phyloP scores from a whole-genome alignment of 2,329 filamentous ascomycete genomes.

The Ceratocystiopsis brevicomis region DNA sequence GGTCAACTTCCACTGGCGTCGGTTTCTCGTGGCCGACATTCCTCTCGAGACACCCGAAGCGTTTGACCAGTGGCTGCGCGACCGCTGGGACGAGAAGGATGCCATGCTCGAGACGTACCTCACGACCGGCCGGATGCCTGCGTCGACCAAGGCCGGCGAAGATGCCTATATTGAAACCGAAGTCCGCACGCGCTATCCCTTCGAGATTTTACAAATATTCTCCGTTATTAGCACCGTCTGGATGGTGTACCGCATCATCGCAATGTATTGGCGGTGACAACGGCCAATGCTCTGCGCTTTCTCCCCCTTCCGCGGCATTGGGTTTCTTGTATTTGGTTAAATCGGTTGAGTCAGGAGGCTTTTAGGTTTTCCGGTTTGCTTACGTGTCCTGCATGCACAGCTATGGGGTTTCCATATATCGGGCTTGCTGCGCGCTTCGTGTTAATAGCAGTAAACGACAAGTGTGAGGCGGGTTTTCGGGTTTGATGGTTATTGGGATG shows the following conservation, averaged over 20 bases:
- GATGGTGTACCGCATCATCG: slow-evolving; percentile 4
- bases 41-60: slow-evolving; percentile 53
- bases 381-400: no score
- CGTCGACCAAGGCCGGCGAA: slow-evolving; percentile 28
- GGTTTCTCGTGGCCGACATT: slow-evolving; percentile 64
- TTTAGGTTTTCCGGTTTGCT: no score
- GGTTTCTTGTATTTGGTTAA: no score
- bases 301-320: no score
- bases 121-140: slow-evolving; percentile 61
- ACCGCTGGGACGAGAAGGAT: slow-evolving; percentile 87
- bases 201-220: slow-evolving; percentile 37
- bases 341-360: no score
- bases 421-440: no score
- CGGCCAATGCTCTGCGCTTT: no score
- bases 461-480: no score
- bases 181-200: slow-evolving; percentile 32
- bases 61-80: slow-evolving; percentile 72
- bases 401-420: no score
- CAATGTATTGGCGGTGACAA: no score
- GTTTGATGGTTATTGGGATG: no score
- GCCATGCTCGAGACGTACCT: slow-evolving; percentile 68
- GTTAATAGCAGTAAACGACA: no score
- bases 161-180: slow-evolving; percentile 35
- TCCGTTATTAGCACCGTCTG: slow-evolving; percentile 19
- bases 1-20: slow-evolving; percentile 91